Conservation (phyloP, 257 asterid genomes). For the Gardenia jasminoides region DNA sequence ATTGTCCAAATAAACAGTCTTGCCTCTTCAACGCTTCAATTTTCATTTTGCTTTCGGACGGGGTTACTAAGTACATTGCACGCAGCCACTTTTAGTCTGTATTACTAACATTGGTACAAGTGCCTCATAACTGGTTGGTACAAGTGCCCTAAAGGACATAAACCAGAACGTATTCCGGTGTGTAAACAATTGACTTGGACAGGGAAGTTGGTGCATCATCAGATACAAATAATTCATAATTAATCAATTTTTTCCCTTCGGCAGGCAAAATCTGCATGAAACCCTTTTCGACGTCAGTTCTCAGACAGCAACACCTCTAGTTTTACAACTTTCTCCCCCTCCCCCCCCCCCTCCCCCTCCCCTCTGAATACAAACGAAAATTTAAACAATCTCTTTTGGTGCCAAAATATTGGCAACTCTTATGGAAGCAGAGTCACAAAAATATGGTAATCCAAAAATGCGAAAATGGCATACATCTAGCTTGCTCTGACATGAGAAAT, state of each 20-base stretch:
- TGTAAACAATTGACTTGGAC: background rate
- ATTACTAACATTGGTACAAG: too few relatives aligned
- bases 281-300: background rate
- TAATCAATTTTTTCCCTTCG: background rate
- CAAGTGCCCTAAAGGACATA: background rate
- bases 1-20: background rate
- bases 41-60: too few relatives aligned
- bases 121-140: background rate
- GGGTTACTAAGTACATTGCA: too few relatives aligned
- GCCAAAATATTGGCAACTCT: background rate
- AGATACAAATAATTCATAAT: too few relatives aligned
- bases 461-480: background rate
- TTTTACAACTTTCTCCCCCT: too few relatives aligned
- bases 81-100: background rate
- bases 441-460: background rate
- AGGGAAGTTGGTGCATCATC: too few relatives aligned
- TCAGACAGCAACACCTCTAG: background rate
- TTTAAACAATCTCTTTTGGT: background rate
- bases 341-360: too few relatives aligned
- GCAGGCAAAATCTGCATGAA: background rate
- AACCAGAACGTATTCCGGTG: slow-evolving; percentile 2
- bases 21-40: background rate
- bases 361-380: background rate
- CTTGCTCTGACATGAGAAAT: background rate
- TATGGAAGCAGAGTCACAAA: background rate